A percentile compares a stretch with the other conserved stretches of the same genome.
Conservation (phyloP, 352 stramenopile species). For the Blastocystis sp. region DNA sequence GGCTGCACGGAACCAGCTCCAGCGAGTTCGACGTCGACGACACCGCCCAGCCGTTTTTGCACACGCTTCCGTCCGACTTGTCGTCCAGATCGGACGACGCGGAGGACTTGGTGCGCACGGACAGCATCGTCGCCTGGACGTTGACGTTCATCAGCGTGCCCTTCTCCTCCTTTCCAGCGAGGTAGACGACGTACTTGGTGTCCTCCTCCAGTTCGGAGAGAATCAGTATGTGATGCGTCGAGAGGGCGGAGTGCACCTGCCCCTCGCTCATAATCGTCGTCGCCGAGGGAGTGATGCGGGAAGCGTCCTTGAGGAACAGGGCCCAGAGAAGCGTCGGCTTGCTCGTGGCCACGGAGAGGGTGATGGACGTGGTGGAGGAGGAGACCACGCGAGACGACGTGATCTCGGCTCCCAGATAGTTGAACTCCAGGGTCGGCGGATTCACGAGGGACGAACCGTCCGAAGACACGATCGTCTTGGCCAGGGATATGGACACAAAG, state of each 20-base stretch:
- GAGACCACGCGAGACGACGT: not conserved
- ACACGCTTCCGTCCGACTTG: conserved; percentile 47
- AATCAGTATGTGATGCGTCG: conserved; percentile 1
- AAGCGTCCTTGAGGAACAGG: not conserved
- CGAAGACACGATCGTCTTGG: conserved; percentile 34
- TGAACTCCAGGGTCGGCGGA: conserved; percentile 65
- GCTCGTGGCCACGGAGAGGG: conserved; percentile 8
- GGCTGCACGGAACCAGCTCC: conserved; percentile 36
- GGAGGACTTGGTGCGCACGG: conserved; percentile 3
- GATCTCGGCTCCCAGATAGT: conserved; percentile 47
- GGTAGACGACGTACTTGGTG: conserved; percentile 37
- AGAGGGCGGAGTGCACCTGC: not conserved
- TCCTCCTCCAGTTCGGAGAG: conserved; percentile 4
- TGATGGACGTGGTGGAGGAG: conserved; percentile 12
- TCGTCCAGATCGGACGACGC: not conserved
- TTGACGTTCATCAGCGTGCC: conserved; percentile 19
- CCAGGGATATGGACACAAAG: conserved; percentile 43
- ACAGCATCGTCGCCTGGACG: not conserved
- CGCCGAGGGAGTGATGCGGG: not conserved
- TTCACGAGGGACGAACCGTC: conserved; percentile 28
- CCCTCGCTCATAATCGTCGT: conserved; percentile 15
- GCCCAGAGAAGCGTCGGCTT: conserved; percentile 10
- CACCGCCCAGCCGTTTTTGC: conserved; percentile 39
- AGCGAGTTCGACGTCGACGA: not conserved
- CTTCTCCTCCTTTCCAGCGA: conserved; percentile 47